Evolutionary conservation across 352 stramenopile genomes (phyloP), one percentile per base, ranked within the genome.

Genomic region (Pythium apleroticum): DNA sequence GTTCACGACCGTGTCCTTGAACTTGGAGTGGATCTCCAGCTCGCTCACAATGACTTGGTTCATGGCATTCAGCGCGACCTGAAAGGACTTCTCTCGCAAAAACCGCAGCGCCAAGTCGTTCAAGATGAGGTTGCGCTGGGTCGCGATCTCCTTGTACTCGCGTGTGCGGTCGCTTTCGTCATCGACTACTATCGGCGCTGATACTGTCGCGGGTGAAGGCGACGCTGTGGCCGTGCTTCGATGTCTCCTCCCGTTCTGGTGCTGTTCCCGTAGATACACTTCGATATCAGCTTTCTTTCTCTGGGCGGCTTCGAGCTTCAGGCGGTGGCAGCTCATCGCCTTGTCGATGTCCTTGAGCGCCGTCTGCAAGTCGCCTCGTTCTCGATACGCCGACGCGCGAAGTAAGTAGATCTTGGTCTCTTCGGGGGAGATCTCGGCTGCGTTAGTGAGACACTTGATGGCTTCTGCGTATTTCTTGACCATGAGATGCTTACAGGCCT

Each of bases 51-150:
- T 90, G 22, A 84, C 81, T 60, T 91, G 78, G 60, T 94, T 94
- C 73, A 92, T 88, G 30, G 82, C 79, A 41, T 91, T 94, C 30
- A 93, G 74, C 39, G 82, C 82, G 9, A 91, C 70, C 12, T 96
- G 80, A 39, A 74, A 92, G 7, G 75, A 78, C n/a, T 86, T 77
- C 35, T 82, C 66, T 6, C 37, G 57, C 24, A 92, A 30, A 48
- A 89, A 89, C 6, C 72, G 70, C 24, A 81, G 73, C 22, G 80
- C 82, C 1, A 93, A 75, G 58, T 93, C 86, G 50, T 89, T 90
- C 17, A 95, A 59, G 41, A 95, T 91, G 35, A 92, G 69, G 43
- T 83, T 88, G 3, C 81, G 81, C 73, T 90, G 83, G 30, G 73
- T 82, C 9, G 76, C 71, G 33, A 93, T 91, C 24, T 93, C 84